These are phyloP conservation scores for Hawksworthiomyces lignivorus DNA, from an alignment of 2,329 filamentous ascomycete genomes.

Conservation along the genomic window DNA sequence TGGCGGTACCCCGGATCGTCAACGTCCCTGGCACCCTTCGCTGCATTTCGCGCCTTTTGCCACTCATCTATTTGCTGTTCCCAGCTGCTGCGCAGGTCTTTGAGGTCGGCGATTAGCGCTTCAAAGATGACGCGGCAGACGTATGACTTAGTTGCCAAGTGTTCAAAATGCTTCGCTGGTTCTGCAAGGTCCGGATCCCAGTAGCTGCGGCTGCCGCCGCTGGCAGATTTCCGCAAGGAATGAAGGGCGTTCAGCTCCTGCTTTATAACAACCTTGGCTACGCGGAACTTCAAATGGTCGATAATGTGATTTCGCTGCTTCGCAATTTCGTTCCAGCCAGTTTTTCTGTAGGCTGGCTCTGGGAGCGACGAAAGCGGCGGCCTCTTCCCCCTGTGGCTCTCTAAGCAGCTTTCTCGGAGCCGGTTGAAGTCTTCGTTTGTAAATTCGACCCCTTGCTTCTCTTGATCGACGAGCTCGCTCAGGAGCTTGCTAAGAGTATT, in stretches of 20 bases:
- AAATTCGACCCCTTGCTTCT: constrained; percentile 48
- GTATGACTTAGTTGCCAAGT: constrained; percentile 17
- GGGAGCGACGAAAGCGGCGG: constrained; percentile 17
- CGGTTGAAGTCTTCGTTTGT: constrained; percentile 30
- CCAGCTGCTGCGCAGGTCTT: constrained; percentile 26
- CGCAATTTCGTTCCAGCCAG: constrained; percentile 15
- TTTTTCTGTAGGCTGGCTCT: constrained; percentile 38
- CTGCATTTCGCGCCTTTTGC: constrained; percentile 10
- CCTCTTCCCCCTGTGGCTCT: constrained; percentile 14
- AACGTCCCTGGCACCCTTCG: not conserved
- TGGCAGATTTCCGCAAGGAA: constrained; percentile 16
- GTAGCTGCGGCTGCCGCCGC: constrained; percentile 5
- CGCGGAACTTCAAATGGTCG: constrained; percentile 52
- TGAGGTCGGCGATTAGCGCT: constrained; percentile 27
- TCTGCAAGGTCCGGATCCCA: constrained; percentile 31
- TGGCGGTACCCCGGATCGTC: constrained; percentile 16
- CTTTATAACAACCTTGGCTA: constrained; percentile 37
- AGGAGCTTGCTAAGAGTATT: constrained; percentile 44
- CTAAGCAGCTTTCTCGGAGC: constrained; percentile 20
- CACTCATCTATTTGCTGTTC: not conserved
- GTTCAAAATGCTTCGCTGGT: constrained; percentile 26
- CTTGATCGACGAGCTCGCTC: constrained; percentile 48
- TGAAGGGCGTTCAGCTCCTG: constrained; percentile 28
- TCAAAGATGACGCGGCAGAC: constrained; percentile 26
- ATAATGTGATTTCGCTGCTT: constrained; percentile 42